Evolutionary conservation across 2,329 filamentous ascomycete species (phyloP).

Genomic region (Penicillium sp.): DNA sequence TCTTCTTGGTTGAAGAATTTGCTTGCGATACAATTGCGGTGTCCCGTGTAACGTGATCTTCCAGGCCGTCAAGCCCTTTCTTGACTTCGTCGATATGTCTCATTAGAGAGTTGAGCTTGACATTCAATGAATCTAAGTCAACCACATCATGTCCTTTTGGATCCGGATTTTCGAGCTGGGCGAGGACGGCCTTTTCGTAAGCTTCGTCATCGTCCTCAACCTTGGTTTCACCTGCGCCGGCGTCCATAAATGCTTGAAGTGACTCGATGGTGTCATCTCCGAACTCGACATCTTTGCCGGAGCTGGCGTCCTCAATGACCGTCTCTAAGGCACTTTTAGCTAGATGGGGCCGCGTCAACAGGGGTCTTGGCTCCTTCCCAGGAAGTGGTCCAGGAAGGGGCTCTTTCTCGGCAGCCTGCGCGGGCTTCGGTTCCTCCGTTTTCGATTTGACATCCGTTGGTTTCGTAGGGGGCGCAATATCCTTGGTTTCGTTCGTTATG

Average conservation of each 20-base stretch:
- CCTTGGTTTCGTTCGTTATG: slow-evolving; percentile 7
- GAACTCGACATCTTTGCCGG: slow-evolving; percentile 37
- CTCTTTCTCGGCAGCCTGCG: background rate
- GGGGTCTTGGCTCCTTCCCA: slow-evolving; percentile 17
- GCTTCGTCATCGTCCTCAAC: slow-evolving; percentile 30
- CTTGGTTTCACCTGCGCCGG: slow-evolving; percentile 23
- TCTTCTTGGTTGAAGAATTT: slow-evolving; percentile 12
- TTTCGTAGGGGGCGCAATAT: slow-evolving; percentile 5
- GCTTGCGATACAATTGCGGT: slow-evolving; percentile 13
- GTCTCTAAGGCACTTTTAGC: slow-evolving; percentile 43
- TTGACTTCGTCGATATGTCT: slow-evolving; percentile 42
- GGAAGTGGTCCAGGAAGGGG: slow-evolving; percentile 1
- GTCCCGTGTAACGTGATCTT: slow-evolving; percentile 34
- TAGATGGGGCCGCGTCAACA: slow-evolving; percentile 35
- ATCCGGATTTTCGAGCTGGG: slow-evolving; percentile 21
- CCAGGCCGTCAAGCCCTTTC: slow-evolving; percentile 38
- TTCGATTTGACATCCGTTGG: background rate
- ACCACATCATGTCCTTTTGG: slow-evolving; percentile 21
- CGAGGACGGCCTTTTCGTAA: slow-evolving; percentile 30
- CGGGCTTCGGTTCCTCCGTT: background rate
- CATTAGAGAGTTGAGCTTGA: slow-evolving; percentile 39
- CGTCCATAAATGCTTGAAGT: slow-evolving; percentile 41
- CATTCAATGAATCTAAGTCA: slow-evolving; percentile 37
- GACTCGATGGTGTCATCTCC: slow-evolving; percentile 47
- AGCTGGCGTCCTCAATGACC: slow-evolving; percentile 40